Conservation (phyloP, 192 early-diverging fungal species). For the Spinellus fusiger region DNA sequence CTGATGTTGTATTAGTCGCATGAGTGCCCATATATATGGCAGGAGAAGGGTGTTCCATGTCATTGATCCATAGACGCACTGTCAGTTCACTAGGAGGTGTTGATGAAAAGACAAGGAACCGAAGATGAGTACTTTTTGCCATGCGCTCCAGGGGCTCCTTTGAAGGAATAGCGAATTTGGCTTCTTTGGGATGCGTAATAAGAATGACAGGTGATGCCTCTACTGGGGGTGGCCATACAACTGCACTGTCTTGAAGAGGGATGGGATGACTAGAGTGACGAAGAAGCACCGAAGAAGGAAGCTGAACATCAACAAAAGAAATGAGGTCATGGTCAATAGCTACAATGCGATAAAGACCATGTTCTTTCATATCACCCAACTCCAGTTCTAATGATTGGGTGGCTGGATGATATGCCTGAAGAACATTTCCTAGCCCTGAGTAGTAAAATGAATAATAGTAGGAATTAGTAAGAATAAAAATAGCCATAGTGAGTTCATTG, state of each 20-base stretch:
- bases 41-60: slow-evolving; percentile 31
- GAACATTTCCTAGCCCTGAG: slow-evolving; percentile 46
- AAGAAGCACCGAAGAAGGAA: slow-evolving; percentile 41
- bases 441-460: neutral
- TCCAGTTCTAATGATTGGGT: slow-evolving; percentile 77
- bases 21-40: slow-evolving; percentile 28
- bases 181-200: slow-evolving; percentile 87
- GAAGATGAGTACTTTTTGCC: slow-evolving; percentile 58
- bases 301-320: slow-evolving; percentile 66
- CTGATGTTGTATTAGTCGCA: no score
- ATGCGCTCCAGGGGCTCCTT: slow-evolving; percentile 70
- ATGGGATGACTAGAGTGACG: neutral
- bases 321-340: slow-evolving; percentile 85
- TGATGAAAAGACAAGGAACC: slow-evolving; percentile 67
- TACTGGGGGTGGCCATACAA: slow-evolving; percentile 27
- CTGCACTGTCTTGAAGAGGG: slow-evolving; percentile 10
- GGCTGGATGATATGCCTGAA: slow-evolving; percentile 57
- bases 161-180: slow-evolving; percentile 59
- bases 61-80: slow-evolving; percentile 49
- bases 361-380: slow-evolving; percentile 85
- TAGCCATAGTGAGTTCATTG: neutral
- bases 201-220: slow-evolving; percentile 63
- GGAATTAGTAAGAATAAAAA: neutral
- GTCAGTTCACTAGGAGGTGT: slow-evolving; percentile 27
- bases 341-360: slow-evolving; percentile 79